Conservation (phyloP, 805 yeast genomes). For the Ogataea nakhonphanomensis region DNA sequence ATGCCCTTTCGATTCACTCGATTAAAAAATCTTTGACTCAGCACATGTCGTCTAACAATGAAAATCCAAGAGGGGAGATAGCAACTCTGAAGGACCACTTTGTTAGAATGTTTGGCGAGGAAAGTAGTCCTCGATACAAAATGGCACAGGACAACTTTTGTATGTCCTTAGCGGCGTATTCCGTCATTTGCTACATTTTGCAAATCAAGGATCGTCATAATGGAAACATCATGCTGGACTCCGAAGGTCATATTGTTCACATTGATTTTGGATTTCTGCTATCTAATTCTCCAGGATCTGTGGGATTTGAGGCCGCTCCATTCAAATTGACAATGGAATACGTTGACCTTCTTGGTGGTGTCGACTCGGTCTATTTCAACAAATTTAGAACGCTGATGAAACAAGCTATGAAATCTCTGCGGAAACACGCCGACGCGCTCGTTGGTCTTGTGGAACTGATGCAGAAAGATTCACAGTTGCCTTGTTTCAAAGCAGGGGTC, state of each 20-base stretch:
- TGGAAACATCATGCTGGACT: slow-evolving; percentile 95
- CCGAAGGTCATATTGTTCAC: slow-evolving; percentile 91
- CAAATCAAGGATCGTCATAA: slow-evolving; percentile 96
- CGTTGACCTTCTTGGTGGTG: slow-evolving; percentile 82
- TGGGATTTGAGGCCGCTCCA: slow-evolving; percentile 97
- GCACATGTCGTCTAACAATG: slow-evolving; percentile 61
- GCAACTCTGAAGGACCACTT: slow-evolving; percentile 80
- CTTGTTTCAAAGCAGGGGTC: slow-evolving; percentile 88
- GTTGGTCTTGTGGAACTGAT: slow-evolving; percentile 85
- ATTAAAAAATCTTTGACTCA: slow-evolving; percentile 89
- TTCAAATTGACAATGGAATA: slow-evolving; percentile 90
- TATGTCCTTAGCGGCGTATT: slow-evolving; percentile 83
- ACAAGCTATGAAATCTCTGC: slow-evolving; percentile 67
- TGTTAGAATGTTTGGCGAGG: slow-evolving; percentile 66
- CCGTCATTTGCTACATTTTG: slow-evolving; percentile 81
- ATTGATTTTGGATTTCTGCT: slow-evolving; percentile 93
- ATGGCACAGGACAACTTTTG: slow-evolving; percentile 85
- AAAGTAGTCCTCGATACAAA: slow-evolving; percentile 49
- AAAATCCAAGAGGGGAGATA: slow-evolving; percentile 65
- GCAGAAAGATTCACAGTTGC: slow-evolving; percentile 87
- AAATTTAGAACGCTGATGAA: slow-evolving; percentile 63
- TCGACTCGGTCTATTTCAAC: slow-evolving; percentile 55
- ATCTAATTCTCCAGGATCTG: slow-evolving; percentile 94
- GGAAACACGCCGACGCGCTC: slow-evolving; percentile 71
- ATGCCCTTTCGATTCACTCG: slow-evolving; percentile 91